Percentiles rank a stretch among this genome's conserved stretches.
Conservation (phyloP, 2,329 filamentous ascomycete species). For the Westerdykella sp. region DNA sequence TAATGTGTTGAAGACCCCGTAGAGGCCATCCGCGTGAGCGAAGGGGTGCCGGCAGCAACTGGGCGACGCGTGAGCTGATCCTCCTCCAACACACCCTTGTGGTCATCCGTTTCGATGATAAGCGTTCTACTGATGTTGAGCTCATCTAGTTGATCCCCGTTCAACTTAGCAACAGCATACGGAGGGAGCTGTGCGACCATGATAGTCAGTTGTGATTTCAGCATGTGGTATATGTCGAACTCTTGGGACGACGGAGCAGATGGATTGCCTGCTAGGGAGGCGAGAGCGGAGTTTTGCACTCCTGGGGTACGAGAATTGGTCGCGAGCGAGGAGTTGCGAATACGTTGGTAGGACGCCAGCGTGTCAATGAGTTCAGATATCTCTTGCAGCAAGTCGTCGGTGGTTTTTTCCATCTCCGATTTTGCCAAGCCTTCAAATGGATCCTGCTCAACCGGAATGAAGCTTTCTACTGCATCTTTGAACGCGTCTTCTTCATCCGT, state of each 20-base stretch:
- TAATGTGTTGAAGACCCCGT: conserved; percentile 24
- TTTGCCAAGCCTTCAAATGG: conserved; percentile 23
- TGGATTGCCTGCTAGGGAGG: conserved; percentile 49
- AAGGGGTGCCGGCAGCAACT: conserved; percentile 19
- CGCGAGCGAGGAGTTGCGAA: conserved; percentile 64
- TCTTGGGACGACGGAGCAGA: conserved; percentile 60
- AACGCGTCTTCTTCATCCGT: conserved; percentile 32
- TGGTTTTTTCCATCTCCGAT: conserved; percentile 52
- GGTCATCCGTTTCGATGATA: conserved; percentile 64
- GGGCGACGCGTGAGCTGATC: conserved; percentile 55
- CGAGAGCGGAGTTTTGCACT: conserved; percentile 60
- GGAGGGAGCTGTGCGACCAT: conserved; percentile 73
- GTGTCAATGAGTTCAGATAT: conserved; percentile 73
- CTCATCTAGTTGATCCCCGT: conserved; percentile 78
- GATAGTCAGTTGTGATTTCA: conserved; percentile 68
- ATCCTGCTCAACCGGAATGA: conserved; percentile 24
- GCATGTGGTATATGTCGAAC: conserved; percentile 58
- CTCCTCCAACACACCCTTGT: conserved; percentile 75
- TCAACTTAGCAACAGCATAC: conserved; percentile 77
- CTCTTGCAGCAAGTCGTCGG: conserved; percentile 64
- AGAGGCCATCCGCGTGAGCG: conserved; percentile 22
- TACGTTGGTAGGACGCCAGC: conserved; percentile 70
- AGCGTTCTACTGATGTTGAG: conserved; percentile 76
- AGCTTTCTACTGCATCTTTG: conserved; percentile 36
- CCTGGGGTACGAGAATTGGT: conserved; percentile 60